Evolutionary conservation across 2,329 filamentous ascomycete genomes (phyloP), one percentile per base, ranked within the genome.

Genomic region (Rugonectria rugulosa): DNA sequence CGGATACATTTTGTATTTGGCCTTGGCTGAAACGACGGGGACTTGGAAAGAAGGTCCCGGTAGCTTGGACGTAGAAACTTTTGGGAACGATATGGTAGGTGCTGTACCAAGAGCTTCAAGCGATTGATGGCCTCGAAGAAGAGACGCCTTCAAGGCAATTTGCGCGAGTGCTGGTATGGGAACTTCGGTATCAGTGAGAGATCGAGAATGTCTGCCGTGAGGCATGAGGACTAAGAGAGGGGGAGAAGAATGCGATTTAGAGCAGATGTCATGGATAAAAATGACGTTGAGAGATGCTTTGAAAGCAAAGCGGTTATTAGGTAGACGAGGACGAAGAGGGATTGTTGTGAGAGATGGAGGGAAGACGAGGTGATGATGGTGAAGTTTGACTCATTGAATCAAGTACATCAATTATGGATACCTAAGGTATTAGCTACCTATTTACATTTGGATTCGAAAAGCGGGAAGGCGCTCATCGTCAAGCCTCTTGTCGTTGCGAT

Each of bases 1-100:
- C 20, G 62, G 57, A 56, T 67, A 64, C 66, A 70, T 68, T 10
- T 29, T 53, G 10, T 14, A 3, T 20, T 17, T 20, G 20, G 34
- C 23, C n/a, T 31, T 42, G 27, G 17, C 37, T 6, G 34, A 29
- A 19, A 27, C 24, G 11, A 29, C 40, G 17, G 24, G 15, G 21
- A 32, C 34, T 14, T 38, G 19, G 7, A 14, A 20, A n/a, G 15
- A 27, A 14, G 53, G 45, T 14, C 15, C 17, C 31, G n/a, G 24
- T 24, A 26, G 24, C 12, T 34, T 21, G 26, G 38, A 15, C 11
- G 40, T 9, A 20, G 38, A 24, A 23, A 24, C 56, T 14, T 46
- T 31, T 5, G 21, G 38, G 31, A 44, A 51, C 12, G 47, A 49
- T 14, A 12, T 6, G 20, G 44, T 27, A n/a, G 43, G n/a, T 17